Percentiles rank a stretch among this genome's conserved stretches.
Conservation (phyloP, 805 yeast species). For the Zygosaccharomyces rouxii region DNA sequence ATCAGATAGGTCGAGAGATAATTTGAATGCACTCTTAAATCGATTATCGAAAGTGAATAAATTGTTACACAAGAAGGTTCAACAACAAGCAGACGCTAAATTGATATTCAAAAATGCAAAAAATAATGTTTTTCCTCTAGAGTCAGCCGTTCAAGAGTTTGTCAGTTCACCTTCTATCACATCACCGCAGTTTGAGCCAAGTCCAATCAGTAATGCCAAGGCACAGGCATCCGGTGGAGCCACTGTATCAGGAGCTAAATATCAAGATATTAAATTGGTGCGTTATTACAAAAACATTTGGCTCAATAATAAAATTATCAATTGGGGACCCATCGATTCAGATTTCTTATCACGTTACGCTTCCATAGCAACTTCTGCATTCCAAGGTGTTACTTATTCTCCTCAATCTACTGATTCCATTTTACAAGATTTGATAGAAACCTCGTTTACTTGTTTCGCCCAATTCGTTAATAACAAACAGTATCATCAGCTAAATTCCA, state of each 20-base stretch:
- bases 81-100: slow-evolving; percentile 22
- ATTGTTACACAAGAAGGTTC: slow-evolving; percentile 23
- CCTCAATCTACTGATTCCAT: slow-evolving; percentile 21
- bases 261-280: slow-evolving; percentile 29
- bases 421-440: slow-evolving; percentile 32
- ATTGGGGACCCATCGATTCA: slow-evolving; percentile 34
- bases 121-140: slow-evolving; percentile 8
- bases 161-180: slow-evolving; percentile 28
- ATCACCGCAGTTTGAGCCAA: slow-evolving; percentile 31
- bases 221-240: slow-evolving; percentile 9
- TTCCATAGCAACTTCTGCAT: slow-evolving; percentile 35
- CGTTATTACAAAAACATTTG: slow-evolving; percentile 37
- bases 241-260: slow-evolving; percentile 14
- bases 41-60: slow-evolving; percentile 25
- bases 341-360: slow-evolving; percentile 32
- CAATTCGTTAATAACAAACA: slow-evolving; percentile 43
- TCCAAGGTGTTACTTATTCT: slow-evolving; percentile 26
- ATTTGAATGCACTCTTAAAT: slow-evolving; percentile 14
- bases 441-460: slow-evolving; percentile 40
- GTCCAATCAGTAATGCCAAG: slow-evolving; percentile 25
- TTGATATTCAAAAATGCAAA: slow-evolving; percentile 19
- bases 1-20: slow-evolving; percentile 17
- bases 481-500: slow-evolving; percentile 37
- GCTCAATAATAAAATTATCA: slow-evolving; percentile 36
- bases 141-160: slow-evolving; percentile 14